A percentile compares a stretch with the other conserved stretches of the same genome.
Conservation (phyloP, 2,329 filamentous ascomycete genomes). For the Pseudopithomyces chartarum region DNA sequence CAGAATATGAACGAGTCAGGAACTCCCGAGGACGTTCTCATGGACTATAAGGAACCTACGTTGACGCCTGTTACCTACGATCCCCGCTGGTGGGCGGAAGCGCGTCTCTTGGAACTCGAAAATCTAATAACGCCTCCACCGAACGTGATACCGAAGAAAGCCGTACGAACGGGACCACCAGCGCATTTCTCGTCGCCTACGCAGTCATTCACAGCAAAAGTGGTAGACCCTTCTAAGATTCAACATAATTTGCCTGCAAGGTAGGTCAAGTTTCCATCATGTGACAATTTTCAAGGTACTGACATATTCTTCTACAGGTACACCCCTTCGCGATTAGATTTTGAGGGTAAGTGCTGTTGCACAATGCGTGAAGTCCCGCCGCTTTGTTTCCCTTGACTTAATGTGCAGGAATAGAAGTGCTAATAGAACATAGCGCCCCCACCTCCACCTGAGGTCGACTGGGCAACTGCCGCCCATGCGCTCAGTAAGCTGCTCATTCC, state of each 20-base stretch:
- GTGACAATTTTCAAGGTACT: background rate
- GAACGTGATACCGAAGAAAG: slow-evolving; percentile 61
- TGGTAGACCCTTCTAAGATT: slow-evolving; percentile 69
- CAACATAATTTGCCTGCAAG: slow-evolving; percentile 65
- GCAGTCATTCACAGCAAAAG: slow-evolving; percentile 82
- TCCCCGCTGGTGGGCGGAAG: slow-evolving; percentile 51
- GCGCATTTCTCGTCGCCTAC: slow-evolving; percentile 88
- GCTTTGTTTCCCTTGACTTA: background rate
- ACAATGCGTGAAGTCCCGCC: background rate
- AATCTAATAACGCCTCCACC: slow-evolving; percentile 38
- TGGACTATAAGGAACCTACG: slow-evolving; percentile 25
- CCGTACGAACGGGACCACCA: slow-evolving; percentile 59
- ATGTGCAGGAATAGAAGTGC: background rate
- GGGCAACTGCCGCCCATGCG: slow-evolving; percentile 83
- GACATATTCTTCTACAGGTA: slow-evolving; percentile 26
- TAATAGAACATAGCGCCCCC: slow-evolving; percentile 55
- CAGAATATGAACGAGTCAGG: slow-evolving; percentile 54
- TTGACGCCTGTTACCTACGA: slow-evolving; percentile 42
- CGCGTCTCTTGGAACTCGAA: slow-evolving; percentile 38
- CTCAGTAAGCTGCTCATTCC: slow-evolving; percentile 84
- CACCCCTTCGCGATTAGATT: background rate
- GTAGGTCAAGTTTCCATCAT: background rate
- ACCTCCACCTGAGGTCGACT: slow-evolving; percentile 80
- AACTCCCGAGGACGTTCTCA: slow-evolving; percentile 23
- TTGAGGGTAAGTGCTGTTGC: background rate